Evolutionary conservation across 202 grass and related monocot genomes (phyloP).

Genomic region (Setaria italica): DNA sequence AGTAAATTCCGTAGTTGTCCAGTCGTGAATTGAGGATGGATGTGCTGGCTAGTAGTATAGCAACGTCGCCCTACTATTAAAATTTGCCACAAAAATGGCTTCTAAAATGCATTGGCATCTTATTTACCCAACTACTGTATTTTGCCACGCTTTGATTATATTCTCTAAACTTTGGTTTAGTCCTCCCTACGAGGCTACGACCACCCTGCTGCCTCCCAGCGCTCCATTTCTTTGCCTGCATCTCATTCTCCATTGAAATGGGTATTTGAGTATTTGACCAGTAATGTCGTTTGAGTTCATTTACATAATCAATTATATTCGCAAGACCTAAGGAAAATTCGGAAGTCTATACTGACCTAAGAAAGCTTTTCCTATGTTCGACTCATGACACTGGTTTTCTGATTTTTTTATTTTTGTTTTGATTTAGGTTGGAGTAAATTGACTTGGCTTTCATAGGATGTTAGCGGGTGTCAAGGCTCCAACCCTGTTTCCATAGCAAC

Average conservation of each 20-base stretch:
- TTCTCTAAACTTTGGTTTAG: neutral
- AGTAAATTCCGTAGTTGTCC: too few species aligned
- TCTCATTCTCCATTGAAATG: neutral
- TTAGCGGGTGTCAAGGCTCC: too few species aligned
- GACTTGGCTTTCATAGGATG: too few species aligned
- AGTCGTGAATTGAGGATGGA: neutral
- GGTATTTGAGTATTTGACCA: too few species aligned
- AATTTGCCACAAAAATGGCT: neutral
- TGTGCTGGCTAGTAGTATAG: too few species aligned
- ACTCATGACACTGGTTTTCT: too few species aligned
- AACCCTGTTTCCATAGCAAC: too few species aligned
- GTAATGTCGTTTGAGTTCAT: neutral
- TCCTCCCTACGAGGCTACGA: too few species aligned
- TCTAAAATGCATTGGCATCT: neutral
- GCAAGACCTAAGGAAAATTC: neutral
- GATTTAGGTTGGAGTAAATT: too few species aligned
- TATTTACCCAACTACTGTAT: neutral
- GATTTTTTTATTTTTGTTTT: too few species aligned
- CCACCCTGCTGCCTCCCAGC: neutral
- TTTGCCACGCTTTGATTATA: neutral
- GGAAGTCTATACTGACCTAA: too few species aligned
- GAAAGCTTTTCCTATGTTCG: too few species aligned
- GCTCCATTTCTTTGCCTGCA: neutral
- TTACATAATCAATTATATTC: neutral
- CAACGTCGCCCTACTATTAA: neutral